A percentile compares a stretch with the other conserved stretches of the same genome.
Evolutionary conservation across 768 basidiomycete genomes (phyloP).

Genomic region (Bullera alba): DNA sequence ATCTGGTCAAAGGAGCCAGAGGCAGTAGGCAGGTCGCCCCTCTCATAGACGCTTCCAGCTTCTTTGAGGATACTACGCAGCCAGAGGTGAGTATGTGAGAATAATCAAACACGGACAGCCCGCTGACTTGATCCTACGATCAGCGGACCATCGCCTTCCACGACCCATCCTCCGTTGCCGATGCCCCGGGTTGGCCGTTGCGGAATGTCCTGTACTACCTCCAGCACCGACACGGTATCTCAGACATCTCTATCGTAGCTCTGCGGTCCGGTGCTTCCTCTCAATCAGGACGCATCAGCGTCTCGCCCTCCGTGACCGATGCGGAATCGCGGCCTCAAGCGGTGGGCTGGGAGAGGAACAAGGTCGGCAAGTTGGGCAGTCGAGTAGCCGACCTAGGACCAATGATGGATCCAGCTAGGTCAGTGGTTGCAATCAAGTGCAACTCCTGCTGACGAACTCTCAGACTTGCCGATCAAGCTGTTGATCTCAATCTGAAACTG

Average conservation of each 20-base stretch:
- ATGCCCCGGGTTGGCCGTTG: constrained; percentile 83
- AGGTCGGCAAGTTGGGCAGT: constrained; percentile 75
- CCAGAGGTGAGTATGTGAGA: constrained; percentile 47
- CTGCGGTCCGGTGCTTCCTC: constrained; percentile 54
- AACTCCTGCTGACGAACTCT: not conserved
- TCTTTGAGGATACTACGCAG: constrained; percentile 53
- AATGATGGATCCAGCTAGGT: constrained; percentile 91
- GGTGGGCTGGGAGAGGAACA: constrained; percentile 95
- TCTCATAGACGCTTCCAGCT: constrained; percentile 36
- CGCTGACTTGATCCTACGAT: constrained; percentile 1
- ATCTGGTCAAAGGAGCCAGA: constrained; percentile 9
- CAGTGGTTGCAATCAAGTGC: constrained; percentile 9
- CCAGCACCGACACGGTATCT: constrained; percentile 53
- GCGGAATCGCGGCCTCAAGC: constrained; percentile 52
- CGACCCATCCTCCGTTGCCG: constrained; percentile 73
- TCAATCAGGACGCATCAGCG: constrained; percentile 4
- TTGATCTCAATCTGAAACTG: constrained; percentile 93
- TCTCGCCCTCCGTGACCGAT: not conserved
- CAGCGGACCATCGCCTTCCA: constrained; percentile 60
- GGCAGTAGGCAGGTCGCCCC: constrained; percentile 14
- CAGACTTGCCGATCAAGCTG: constrained; percentile 89
- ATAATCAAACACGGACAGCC: not conserved
- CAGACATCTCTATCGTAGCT: constrained; percentile 58
- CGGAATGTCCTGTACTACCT: constrained; percentile 86
- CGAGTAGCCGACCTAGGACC: constrained; percentile 83